Evolutionary conservation across 2,329 filamentous ascomycete species (phyloP).

Genomic region (Akanthomyces muscarius): DNA sequence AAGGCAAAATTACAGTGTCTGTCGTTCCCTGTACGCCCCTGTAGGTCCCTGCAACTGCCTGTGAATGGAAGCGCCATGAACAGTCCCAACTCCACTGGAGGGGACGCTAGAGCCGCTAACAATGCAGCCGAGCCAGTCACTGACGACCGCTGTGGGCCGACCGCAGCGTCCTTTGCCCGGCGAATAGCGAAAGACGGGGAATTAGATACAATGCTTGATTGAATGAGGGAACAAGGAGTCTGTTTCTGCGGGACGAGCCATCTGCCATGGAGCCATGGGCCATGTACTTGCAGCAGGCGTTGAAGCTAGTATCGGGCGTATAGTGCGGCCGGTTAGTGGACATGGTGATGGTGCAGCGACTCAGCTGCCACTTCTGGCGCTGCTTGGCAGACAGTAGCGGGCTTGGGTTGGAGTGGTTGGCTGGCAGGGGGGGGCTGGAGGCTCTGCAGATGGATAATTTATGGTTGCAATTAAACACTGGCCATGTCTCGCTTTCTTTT

Average conservation of each 20-base stretch:
- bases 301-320: background rate
- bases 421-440: background rate
- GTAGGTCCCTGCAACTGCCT: background rate
- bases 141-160: background rate
- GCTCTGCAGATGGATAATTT: background rate
- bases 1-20: background rate
- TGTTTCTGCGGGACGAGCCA: background rate
- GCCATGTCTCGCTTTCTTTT: background rate
- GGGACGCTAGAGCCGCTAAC: background rate
- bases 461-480: conserved; percentile 8
- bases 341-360: background rate
- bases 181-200: background rate
- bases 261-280: background rate
- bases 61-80: no score
- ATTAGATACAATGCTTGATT: background rate
- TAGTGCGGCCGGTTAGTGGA: background rate
- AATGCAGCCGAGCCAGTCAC: background rate
- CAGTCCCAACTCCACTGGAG: background rate
- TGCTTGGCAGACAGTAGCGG: background rate
- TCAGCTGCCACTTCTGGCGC: background rate
- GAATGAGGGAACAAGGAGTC: background rate
- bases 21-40: background rate
- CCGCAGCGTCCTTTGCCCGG: background rate
- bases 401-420: background rate
- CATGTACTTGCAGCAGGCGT: background rate